These are phyloP conservation scores for Aspergillus panamensis DNA, from an alignment of 495 filamentous ascomycete species.

Conservation along the genomic window DNA sequence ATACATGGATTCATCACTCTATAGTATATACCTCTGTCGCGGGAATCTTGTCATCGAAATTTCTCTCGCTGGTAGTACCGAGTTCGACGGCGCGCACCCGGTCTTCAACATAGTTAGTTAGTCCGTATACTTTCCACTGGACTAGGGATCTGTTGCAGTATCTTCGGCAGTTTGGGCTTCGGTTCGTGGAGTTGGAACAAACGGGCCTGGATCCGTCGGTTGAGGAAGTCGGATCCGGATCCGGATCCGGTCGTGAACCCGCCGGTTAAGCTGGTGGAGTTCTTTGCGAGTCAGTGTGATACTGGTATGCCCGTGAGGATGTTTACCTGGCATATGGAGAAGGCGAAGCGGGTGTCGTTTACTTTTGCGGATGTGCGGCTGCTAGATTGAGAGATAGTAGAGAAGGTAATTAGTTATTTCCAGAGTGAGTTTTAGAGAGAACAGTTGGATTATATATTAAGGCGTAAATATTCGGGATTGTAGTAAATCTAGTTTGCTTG, in stretches of 20 bases:
- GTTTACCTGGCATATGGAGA: constrained; percentile 19
- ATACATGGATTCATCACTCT: constrained; percentile 46
- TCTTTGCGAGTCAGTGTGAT: constrained; percentile 32
- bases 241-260: constrained; percentile 37
- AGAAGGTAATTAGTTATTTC: constrained; percentile 27
- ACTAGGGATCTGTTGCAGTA: constrained; percentile 26
- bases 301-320: constrained; percentile 2
- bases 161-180: constrained; percentile 19
- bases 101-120: constrained; percentile 29
- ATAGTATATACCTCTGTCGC: constrained; percentile 39
- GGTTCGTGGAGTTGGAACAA: constrained; percentile 23
- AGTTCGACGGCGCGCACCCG: not conserved
- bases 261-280: constrained; percentile 46
- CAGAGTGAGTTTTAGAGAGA: not conserved
- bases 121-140: constrained; percentile 27
- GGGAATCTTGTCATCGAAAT: constrained; percentile 18
- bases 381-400: constrained; percentile 19
- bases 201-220: constrained; percentile 19
- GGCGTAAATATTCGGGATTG: no score
- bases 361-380: constrained; percentile 12
- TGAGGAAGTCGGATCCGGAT: constrained; percentile 23
- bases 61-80: constrained; percentile 10
- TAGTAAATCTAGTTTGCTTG: no score
- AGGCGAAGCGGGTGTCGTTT: constrained; percentile 16
- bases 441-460: not conserved